These are phyloP conservation scores for Puccinia coronata DNA, from an alignment of 1,284 basidiomycete species.

Conservation along the genomic window DNA sequence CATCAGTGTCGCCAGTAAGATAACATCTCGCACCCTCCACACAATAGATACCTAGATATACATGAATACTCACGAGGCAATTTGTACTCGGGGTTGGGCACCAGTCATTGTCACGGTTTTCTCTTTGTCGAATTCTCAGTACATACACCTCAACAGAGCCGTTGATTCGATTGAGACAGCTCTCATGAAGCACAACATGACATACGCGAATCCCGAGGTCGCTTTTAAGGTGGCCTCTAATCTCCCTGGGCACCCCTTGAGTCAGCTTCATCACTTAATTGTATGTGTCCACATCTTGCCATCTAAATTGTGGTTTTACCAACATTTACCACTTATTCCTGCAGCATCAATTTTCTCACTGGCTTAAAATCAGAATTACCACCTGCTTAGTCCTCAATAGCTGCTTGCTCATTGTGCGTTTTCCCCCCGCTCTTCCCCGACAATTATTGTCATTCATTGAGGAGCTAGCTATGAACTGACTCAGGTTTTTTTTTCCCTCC, in stretches of 20 bases:
- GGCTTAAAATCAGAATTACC: conserved; percentile 46
- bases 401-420: conserved; percentile 35
- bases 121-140: conserved; percentile 33
- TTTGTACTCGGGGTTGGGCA: not conserved
- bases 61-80: not conserved
- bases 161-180: conserved; percentile 33
- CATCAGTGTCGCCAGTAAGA: conserved; percentile 42
- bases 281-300: not conserved
- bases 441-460: not conserved
- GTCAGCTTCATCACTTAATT: conserved; percentile 30
- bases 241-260: conserved; percentile 31
- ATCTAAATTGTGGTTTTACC: not conserved
- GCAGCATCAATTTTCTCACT: conserved; percentile 43
- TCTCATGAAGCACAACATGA: not conserved
- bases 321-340: not conserved
- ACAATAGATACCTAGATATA: not conserved
- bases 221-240: conserved; percentile 33
- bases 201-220: not conserved
- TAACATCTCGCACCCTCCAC: not conserved
- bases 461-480: not conserved
- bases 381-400: conserved; percentile 46
- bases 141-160: conserved; percentile 31
- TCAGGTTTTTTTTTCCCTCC: not conserved
- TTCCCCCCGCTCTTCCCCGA: not conserved
- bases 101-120: conserved; percentile 42